Evolutionary conservation across 208 protist species (phyloP).

Genomic region (Leishmania amazonensis): DNA sequence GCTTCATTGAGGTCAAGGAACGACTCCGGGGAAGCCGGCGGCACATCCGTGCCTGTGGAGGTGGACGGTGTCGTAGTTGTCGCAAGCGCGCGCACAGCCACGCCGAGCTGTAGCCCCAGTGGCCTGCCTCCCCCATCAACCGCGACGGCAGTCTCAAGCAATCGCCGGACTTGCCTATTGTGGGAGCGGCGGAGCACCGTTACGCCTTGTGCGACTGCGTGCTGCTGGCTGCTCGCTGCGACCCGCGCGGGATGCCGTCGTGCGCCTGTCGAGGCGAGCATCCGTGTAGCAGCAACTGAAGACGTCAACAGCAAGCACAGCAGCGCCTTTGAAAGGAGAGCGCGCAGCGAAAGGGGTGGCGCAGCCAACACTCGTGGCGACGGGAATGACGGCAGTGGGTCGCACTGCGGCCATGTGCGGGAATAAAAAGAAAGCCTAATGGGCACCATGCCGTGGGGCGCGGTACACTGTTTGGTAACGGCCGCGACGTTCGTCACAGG

Average conservation of each 20-base stretch:
- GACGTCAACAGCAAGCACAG: background rate
- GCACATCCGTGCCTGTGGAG: background rate
- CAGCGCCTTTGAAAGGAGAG: background rate
- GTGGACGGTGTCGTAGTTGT: background rate
- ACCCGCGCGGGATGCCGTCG: background rate
- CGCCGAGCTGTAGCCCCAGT: background rate
- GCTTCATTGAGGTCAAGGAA: constrained; percentile 5
- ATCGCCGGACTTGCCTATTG: background rate
- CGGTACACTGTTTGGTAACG: background rate
- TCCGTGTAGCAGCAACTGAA: background rate
- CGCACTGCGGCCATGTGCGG: background rate
- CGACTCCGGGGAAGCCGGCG: background rate
- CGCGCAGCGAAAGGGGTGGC: background rate
- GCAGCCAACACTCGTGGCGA: background rate
- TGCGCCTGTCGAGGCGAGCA: background rate
- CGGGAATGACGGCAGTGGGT: background rate
- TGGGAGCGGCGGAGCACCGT: background rate
- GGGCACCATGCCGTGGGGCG: background rate
- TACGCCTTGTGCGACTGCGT: background rate
- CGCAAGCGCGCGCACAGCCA: background rate
- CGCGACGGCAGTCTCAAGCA: background rate
- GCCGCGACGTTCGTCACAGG: background rate
- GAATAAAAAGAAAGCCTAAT: background rate
- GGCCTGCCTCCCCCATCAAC: background rate
- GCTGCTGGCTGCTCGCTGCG: background rate